These are phyloP conservation scores for Phytophthora quininea DNA, from an alignment of 352 stramenopile genomes.

Conservation along the genomic window DNA sequence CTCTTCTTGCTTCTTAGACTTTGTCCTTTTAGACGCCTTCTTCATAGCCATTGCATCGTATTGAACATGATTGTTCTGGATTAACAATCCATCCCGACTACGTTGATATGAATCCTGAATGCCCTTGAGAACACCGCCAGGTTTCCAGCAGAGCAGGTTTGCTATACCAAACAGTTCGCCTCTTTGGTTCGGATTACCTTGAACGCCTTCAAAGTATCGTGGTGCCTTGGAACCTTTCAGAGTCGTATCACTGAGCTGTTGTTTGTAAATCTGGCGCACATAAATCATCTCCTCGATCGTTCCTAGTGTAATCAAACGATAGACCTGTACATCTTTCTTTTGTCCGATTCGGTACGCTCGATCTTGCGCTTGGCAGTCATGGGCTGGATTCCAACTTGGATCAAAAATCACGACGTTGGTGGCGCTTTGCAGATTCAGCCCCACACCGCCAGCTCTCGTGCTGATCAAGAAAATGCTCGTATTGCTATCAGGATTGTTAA, in stretches of 20 bases:
- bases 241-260: constrained; percentile 83
- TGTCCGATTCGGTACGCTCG: constrained; percentile 88
- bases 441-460: constrained; percentile 75
- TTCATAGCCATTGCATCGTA: constrained; percentile 41
- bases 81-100: constrained; percentile 55
- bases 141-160: constrained; percentile 82
- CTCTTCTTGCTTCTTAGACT: constrained; percentile 47
- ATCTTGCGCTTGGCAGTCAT: constrained; percentile 86
- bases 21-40: constrained; percentile 29
- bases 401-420: constrained; percentile 90
- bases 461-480: constrained; percentile 81
- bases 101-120: constrained; percentile 77
- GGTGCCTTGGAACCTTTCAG: constrained; percentile 71
- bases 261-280: constrained; percentile 87
- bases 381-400: constrained; percentile 87
- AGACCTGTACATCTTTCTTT: constrained; percentile 86
- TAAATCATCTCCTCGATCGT: constrained; percentile 93
- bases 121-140: constrained; percentile 70
- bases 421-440: constrained; percentile 78
- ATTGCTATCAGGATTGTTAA: constrained; percentile 64
- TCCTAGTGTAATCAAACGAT: constrained; percentile 81
- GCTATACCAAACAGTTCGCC: constrained; percentile 80
- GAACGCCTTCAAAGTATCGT: constrained; percentile 83
- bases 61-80: constrained; percentile 62
- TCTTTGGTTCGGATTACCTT: constrained; percentile 73